Evolutionary conservation across 495 filamentous ascomycete genomes (phyloP).

Genomic region (Aspergillus incahuasiensis): DNA sequence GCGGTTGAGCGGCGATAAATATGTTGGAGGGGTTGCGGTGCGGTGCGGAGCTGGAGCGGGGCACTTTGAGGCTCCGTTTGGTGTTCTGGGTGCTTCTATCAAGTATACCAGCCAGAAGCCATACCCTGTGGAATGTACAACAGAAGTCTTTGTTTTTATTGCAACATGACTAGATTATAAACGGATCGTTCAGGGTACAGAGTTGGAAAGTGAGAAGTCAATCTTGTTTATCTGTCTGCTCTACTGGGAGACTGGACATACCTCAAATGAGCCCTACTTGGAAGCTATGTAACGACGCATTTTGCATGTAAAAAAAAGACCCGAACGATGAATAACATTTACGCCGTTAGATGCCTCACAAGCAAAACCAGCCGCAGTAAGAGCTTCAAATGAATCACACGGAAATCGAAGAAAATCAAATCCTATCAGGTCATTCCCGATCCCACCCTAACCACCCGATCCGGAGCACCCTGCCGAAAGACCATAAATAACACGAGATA

Average conservation of each 20-base stretch:
- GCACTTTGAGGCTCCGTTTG: not conserved
- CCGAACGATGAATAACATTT: not conserved
- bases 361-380: not conserved
- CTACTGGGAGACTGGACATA: not conserved
- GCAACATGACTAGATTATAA: too few relatives aligned
- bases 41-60: not conserved
- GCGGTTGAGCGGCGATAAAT: not conserved
- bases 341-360: constrained; percentile 2
- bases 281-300: too few relatives aligned
- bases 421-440: not conserved
- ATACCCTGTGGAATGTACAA: too few relatives aligned
- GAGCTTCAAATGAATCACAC: not conserved
- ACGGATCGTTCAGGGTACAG: not conserved
- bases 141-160: not conserved
- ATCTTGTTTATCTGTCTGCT: not conserved
- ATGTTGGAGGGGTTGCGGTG: not conserved
- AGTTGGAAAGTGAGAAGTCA: not conserved
- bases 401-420: not conserved
- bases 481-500: not conserved
- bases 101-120: too few relatives aligned
- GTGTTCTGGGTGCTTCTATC: constrained; percentile 3
- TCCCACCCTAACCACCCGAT: not conserved
- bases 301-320: not conserved
- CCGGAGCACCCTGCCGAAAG: not conserved
- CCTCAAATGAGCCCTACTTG: not conserved